A percentile compares a stretch with the other conserved stretches of the same genome.
phyloP scores from a whole-genome alignment of 257 asterid genomes.

The Nicotiana obtusifolia region DNA sequence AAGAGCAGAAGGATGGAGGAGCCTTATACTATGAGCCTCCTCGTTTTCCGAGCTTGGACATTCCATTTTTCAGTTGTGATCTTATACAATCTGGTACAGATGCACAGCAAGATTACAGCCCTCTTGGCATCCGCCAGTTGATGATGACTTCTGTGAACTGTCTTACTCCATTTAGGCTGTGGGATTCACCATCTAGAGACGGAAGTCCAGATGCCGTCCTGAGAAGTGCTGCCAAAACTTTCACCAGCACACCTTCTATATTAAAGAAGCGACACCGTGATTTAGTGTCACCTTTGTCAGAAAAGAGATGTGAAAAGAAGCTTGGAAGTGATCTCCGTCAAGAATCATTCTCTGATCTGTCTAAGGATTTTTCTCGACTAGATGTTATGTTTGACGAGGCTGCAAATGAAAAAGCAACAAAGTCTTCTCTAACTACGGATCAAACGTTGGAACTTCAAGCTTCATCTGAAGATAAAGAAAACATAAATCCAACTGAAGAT shows the following conservation, averaged over 20 bases:
- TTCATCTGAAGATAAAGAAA: conserved; percentile 50
- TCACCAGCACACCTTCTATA: conserved; percentile 78
- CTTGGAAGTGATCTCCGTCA: conserved; percentile 39
- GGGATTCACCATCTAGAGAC: conserved; percentile 94
- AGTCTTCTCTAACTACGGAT: conserved; percentile 26
- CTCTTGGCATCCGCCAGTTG: conserved; percentile 93
- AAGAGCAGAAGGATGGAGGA: conserved; percentile 51
- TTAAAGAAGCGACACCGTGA: conserved; percentile 88
- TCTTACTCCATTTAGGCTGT: conserved; percentile 55
- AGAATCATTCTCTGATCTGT: conserved; percentile 39
- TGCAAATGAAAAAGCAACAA: conserved; percentile 27
- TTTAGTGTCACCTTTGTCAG: conserved; percentile 78
- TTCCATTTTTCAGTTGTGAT: conserved; percentile 91
- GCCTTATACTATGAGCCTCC: conserved; percentile 85
- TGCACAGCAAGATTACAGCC: conserved; percentile 88
- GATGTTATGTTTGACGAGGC: conserved; percentile 53
- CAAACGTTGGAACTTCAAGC: conserved; percentile 20
- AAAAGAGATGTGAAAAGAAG: conserved; percentile 72
- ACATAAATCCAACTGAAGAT: conserved; percentile 31
- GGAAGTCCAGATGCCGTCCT: conserved; percentile 71
- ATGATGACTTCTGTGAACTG: conserved; percentile 66
- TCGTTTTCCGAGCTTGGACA: conserved; percentile 83
- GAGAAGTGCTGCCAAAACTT: conserved; percentile 85
- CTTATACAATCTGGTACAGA: conserved; percentile 69
- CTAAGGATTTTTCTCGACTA: conserved; percentile 49